A percentile compares a stretch with the other conserved stretches of the same genome.
Conservation (phyloP, 2,329 filamentous ascomycete genomes). For the Cladophialophora yegresii region DNA sequence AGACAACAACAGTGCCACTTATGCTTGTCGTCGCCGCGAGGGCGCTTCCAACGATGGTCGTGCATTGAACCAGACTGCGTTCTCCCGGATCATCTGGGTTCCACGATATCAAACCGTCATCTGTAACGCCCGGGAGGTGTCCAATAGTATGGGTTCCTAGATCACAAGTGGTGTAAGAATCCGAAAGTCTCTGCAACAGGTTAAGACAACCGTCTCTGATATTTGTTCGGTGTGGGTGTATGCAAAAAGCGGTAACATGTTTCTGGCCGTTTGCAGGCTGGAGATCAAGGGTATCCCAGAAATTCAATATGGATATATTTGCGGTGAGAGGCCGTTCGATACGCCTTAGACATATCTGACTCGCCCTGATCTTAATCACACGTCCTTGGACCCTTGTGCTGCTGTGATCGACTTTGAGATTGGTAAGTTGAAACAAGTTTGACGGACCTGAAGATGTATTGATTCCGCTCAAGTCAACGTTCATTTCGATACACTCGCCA, state of each 20-base stretch:
- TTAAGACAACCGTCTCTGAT: constrained; percentile 50
- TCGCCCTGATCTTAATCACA: constrained; percentile 49
- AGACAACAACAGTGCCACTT: constrained; percentile 56
- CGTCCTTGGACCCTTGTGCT: constrained; percentile 39
- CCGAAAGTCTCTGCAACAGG: constrained; percentile 57
- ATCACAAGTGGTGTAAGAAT: constrained; percentile 59
- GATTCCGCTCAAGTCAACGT: constrained; percentile 43
- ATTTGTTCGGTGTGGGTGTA: constrained; percentile 54
- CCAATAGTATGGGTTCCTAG: constrained; percentile 56
- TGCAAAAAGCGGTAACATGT: constrained; percentile 59
- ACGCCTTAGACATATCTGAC: constrained; percentile 58
- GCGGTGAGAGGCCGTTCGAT: constrained; percentile 57
- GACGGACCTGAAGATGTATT: constrained; percentile 22
- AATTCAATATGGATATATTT: constrained; percentile 58
- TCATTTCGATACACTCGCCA: constrained; percentile 46
- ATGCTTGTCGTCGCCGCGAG: constrained; percentile 41
- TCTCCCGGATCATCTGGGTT: constrained; percentile 34
- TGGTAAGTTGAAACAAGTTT: constrained; percentile 29
- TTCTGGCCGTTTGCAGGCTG: constrained; percentile 59
- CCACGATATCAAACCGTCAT: constrained; percentile 46
- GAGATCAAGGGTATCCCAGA: constrained; percentile 64
- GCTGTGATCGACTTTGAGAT: constrained; percentile 31
- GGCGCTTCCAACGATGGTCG: constrained; percentile 45
- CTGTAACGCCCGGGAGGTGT: constrained; percentile 45
- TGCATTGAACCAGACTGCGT: constrained; percentile 40